Evolutionary conservation across 352 stramenopile genomes (phyloP).

Genomic region (Globisporangium spinosum): DNA sequence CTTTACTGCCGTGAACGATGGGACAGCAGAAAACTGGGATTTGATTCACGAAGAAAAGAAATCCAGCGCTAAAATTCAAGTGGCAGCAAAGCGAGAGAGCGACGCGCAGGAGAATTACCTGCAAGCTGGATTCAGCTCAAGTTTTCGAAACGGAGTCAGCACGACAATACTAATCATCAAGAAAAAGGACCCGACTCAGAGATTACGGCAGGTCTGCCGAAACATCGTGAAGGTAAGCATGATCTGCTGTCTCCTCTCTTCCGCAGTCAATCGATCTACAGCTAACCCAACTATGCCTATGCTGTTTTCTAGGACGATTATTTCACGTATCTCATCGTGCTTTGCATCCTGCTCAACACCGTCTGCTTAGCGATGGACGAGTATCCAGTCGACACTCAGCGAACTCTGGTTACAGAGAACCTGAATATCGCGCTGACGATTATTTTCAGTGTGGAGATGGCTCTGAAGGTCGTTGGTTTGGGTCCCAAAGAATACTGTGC

Average conservation of each 20-base stretch:
- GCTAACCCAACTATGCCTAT: not conserved
- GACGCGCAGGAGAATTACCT: not conserved
- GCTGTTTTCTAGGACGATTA: constrained; percentile 20
- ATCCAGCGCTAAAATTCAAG: constrained; percentile 17
- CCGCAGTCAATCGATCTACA: not conserved
- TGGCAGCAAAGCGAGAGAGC: not conserved
- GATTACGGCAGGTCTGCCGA: constrained; percentile 21
- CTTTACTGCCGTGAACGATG: constrained; percentile 44
- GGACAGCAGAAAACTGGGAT: constrained; percentile 36
- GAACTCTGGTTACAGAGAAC: constrained; percentile 23
- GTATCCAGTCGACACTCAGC: constrained; percentile 24
- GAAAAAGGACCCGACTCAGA: constrained; percentile 13
- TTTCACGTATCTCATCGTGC: constrained; percentile 35
- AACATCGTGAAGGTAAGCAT: constrained; percentile 22
- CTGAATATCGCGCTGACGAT: constrained; percentile 41
- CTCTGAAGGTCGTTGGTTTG: constrained; percentile 62
- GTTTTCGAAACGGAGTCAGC: constrained; percentile 16
- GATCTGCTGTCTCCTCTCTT: not conserved
- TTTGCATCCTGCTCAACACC: constrained; percentile 67
- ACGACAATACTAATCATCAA: constrained; percentile 23
- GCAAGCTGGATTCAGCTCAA: constrained; percentile 12
- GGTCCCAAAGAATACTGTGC: constrained; percentile 35
- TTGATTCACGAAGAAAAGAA: constrained; percentile 29
- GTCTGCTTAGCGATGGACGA: constrained; percentile 52
- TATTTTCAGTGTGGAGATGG: constrained; percentile 44